Evolutionary conservation across 495 filamentous ascomycete genomes (phyloP), one percentile per base, ranked within the genome.

Genomic region (Bacidia rubella): DNA sequence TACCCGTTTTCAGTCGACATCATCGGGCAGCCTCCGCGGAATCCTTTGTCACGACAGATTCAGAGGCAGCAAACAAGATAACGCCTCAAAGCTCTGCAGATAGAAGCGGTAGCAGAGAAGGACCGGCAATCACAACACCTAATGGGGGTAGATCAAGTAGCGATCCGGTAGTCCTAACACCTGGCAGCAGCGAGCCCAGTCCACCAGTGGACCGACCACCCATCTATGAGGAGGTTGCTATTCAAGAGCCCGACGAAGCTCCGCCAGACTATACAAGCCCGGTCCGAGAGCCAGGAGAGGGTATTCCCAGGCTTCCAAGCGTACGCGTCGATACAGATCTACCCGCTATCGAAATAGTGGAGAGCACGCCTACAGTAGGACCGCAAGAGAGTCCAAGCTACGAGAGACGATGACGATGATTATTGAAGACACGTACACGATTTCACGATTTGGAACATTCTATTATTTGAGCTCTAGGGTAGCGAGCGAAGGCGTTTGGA

Each of bases 41-140:
- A n/a, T 60, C 57, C 0, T 40, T 60, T 25, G 22, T 60, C 23
- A 60, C 52, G n/a, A 42, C 54, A 15, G 55, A 62, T 45, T 32
- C 24, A 11, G 29, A 49, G 24, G 26, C 12, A 10, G 47, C 47
- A 2, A 40, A 27, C 9, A 46, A 54, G 5, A 51, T 58, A 2
- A 62, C 60, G 22, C 60, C 60, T 20, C 51, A 54, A 17, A 58
- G 52, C 2, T 62, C 57, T 5, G 54, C 50, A 17, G 58, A 59
- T 17, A 29, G 60, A 41, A 59, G 40, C 22, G 55, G 51, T 24
- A 57, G 48, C 47, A 49, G 45, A 19, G 26, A 26, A 19, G 24
- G 17, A 17, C 23, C 21, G 19, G 24, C 27, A 20, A 12, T 38
- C 47, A 27, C 12, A 9, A 21, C 29, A 11, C 24, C 47, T 2